Percentiles rank a stretch among this genome's conserved stretches.
phyloP scores from a whole-genome alignment of 345 rosid species.

The Acer negundo region DNA sequence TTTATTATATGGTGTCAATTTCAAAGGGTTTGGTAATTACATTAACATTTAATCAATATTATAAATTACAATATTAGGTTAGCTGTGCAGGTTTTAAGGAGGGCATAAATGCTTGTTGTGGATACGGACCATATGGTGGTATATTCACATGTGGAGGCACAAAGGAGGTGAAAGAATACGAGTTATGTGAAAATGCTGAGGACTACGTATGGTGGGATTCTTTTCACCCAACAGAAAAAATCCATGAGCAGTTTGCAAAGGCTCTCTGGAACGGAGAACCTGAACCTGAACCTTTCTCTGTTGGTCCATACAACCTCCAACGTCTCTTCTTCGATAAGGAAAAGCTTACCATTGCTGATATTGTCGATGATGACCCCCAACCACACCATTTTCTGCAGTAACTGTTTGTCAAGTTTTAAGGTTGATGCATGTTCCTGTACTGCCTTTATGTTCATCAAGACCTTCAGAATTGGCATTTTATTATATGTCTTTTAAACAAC shows the following conservation, averaged over 20 bases:
- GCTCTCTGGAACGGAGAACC: constrained; percentile 36
- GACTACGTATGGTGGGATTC: constrained; percentile 59
- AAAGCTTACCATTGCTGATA: constrained; percentile 37
- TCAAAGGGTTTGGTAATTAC: too few species aligned
- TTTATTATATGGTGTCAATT: too few species aligned
- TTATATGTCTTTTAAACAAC: neutral
- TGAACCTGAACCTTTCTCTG: constrained; percentile 11
- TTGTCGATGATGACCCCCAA: constrained; percentile 38
- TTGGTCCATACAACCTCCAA: constrained; percentile 39
- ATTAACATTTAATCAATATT: too few species aligned
- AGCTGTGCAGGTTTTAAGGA: constrained; percentile 48
- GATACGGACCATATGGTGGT: constrained; percentile 47
- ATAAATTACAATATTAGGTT: neutral
- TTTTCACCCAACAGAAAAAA: constrained; percentile 47
- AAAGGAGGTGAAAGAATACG: constrained; percentile 23
- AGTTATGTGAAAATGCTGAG: constrained; percentile 38
- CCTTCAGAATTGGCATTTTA: neutral
- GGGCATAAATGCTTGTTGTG: constrained; percentile 51
- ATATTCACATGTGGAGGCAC: constrained; percentile 42
- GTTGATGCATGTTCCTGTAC: neutral
- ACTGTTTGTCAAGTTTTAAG: neutral
- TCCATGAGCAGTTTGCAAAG: constrained; percentile 45
- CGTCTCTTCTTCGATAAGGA: constrained; percentile 40
- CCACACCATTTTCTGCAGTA: constrained; percentile 10
- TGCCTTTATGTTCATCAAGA: neutral